Base-by-base conservation (phyloP, 164 flowering plant species). In the Vitis riparia region DNA sequence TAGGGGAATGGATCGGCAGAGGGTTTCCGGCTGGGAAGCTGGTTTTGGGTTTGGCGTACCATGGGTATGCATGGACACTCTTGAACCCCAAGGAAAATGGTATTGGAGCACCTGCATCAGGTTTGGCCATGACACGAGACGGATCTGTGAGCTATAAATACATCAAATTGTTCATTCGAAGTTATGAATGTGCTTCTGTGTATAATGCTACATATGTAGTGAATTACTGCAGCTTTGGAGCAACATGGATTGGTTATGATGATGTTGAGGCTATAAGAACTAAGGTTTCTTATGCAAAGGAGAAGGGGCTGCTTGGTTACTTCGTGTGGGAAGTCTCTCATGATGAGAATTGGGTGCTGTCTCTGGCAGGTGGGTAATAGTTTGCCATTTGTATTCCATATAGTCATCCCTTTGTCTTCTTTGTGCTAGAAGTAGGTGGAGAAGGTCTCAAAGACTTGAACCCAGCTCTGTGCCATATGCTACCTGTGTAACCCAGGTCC, bases 201-300 rank as follows among this genome's bases (percentile, higher is more conserved):
- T 81, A 73, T 51, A 72, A 83, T 64, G 29, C 65, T 3, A 76
- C 73, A 2, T 55, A 65, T 47, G 84, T 74, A 3, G 56, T 68
- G 44, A 74, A 82, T 49, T 83, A 77, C 37, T 76, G 71, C 69
- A 68, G 57, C 1, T 1, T 60, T 17, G 85, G 83, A n/a, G 44
- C 70, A 0, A 77, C 68, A 7, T 85, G 88, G 88, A 81, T 85
- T 2, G 69, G 71, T 6, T 85, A 74, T 52, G 86, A 85, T 73
- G 86, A 71, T 64, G 37, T 9, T 1, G 65, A 79, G 62, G 51
- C 80, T 0, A 59, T 82, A 1, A 44, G 70, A 14, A 58, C 75
- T 13, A 85, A 85, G 72, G 79, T 85, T 63, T 17, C 78, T 5
- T 85, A 72, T 71, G 86, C 81, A 1, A 81, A 79, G 73, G 48